phyloP scores from a whole-genome alignment of 1,139 yeast species.

The Saccharomyces uvarum region DNA sequence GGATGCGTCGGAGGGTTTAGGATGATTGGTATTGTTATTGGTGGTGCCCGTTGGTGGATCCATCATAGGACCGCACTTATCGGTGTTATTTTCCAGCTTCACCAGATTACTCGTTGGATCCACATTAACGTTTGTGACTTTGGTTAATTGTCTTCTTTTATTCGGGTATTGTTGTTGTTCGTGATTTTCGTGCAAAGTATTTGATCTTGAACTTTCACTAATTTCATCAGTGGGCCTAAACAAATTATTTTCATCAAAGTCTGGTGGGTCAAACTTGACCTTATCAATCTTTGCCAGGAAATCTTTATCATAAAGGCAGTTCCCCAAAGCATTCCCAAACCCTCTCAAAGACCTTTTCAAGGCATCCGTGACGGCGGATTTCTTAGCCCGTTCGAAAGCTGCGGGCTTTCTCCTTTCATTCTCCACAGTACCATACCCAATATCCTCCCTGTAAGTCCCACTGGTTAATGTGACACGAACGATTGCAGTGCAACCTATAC shows the following conservation, averaged over 20 bases:
- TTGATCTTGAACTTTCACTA: constrained; percentile 28
- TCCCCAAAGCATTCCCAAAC: constrained; percentile 74
- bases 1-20: constrained; percentile 3
- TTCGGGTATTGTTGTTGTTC: constrained; percentile 5
- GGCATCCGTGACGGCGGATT: constrained; percentile 78
- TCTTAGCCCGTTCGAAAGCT: constrained; percentile 75
- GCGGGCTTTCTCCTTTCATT: constrained; percentile 61
- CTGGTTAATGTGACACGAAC: constrained; percentile 65
- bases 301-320: constrained; percentile 67
- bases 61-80: not conserved
- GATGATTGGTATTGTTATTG: constrained; percentile 11
- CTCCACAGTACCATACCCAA: constrained; percentile 74
- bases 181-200: constrained; percentile 17
- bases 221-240: constrained; percentile 36
- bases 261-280: constrained; percentile 44
- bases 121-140: not conserved
- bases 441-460: constrained; percentile 73
- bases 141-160: constrained; percentile 19
- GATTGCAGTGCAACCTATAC: constrained; percentile 62
- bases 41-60: constrained; percentile 11
- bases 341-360: constrained; percentile 67
- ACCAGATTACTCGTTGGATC: not conserved
- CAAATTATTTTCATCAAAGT: constrained; percentile 43
- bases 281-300: constrained; percentile 45
- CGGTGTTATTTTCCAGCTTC: constrained; percentile 10